Evolutionary conservation across 441 rosid species (phyloP).

Genomic region (Pelargonium citronellum): DNA sequence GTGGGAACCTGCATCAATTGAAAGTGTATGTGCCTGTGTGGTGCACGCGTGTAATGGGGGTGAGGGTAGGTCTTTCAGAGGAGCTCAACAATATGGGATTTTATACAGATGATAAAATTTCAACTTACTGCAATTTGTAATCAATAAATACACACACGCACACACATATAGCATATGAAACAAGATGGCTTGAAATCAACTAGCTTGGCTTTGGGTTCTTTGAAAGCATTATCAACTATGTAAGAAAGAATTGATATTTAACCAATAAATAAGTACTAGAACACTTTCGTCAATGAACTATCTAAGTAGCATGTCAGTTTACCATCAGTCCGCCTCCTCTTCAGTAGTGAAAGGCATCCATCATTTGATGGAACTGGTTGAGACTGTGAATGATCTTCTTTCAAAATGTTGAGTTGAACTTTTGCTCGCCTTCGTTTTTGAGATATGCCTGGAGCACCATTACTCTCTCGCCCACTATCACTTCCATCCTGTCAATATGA

Average conservation of each 20-base stretch:
- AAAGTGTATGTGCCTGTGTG: neutral
- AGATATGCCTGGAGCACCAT: constrained; percentile 37
- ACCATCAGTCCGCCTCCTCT: constrained; percentile 57
- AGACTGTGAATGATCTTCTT: constrained; percentile 41
- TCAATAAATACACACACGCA: too few relatives aligned
- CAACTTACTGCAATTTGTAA: too few relatives aligned
- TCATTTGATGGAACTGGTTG: constrained; percentile 39
- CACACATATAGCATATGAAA: neutral
- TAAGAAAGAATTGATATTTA: constrained; percentile 1
- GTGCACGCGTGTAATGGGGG: too few relatives aligned
- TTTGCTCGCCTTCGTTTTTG: constrained; percentile 59
- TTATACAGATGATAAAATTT: too few relatives aligned
- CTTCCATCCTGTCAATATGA: constrained; percentile 53
- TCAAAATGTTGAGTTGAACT: constrained; percentile 32
- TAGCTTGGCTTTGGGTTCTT: neutral
- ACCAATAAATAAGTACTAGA: constrained; percentile 17
- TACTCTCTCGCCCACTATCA: constrained; percentile 67
- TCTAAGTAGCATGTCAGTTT: constrained; percentile 18
- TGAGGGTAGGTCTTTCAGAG: too few relatives aligned
- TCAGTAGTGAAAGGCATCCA: constrained; percentile 73
- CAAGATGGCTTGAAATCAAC: neutral
- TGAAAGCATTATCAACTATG: constrained; percentile 11
- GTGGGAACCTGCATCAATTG: neutral
- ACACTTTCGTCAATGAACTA: constrained; percentile 18
- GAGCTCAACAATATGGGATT: too few relatives aligned